phyloP scores from a whole-genome alignment of 257 asterid species.

The Solanum dulcamara region DNA sequence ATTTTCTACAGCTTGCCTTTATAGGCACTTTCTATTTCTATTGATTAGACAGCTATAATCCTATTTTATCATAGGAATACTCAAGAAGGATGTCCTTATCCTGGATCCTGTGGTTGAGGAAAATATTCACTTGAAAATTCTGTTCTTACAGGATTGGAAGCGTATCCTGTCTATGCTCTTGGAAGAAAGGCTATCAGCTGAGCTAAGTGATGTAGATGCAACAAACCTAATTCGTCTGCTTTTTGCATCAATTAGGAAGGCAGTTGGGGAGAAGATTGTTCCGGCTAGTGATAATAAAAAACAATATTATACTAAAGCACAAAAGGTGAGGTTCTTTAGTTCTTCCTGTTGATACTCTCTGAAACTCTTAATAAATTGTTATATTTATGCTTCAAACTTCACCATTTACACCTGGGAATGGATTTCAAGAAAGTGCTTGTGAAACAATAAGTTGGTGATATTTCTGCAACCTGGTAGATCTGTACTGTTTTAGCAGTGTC shows the following conservation, averaged over 20 bases:
- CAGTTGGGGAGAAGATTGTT: conserved; percentile 91
- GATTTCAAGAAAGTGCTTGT: neutral
- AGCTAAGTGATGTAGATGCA: conserved; percentile 80
- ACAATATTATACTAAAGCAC: conserved; percentile 66
- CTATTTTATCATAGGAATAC: neutral
- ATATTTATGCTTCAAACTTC: neutral
- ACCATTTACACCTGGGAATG: neutral
- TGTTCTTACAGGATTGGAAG: conserved; percentile 81
- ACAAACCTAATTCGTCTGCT: conserved; percentile 87
- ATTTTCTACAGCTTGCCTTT: neutral
- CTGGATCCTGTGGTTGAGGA: neutral
- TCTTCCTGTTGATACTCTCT: neutral
- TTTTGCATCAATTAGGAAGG: conserved; percentile 79
- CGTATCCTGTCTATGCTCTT: conserved; percentile 77
- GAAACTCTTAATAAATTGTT: neutral
- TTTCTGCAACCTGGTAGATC: neutral
- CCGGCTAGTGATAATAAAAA: conserved; percentile 84
- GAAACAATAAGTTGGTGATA: neutral
- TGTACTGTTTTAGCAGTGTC: neutral
- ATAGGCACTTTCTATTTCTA: neutral
- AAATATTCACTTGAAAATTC: neutral
- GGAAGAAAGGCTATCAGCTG: conserved; percentile 61
- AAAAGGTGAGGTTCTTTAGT: conserved; percentile 36
- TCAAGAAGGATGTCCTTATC: neutral
- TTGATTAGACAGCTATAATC: neutral